Percentiles rank a stretch among this genome's conserved stretches.
These are phyloP conservation scores for Circinella minor DNA, from an alignment of 371 early-diverging fungal species.

Conservation along the genomic window DNA sequence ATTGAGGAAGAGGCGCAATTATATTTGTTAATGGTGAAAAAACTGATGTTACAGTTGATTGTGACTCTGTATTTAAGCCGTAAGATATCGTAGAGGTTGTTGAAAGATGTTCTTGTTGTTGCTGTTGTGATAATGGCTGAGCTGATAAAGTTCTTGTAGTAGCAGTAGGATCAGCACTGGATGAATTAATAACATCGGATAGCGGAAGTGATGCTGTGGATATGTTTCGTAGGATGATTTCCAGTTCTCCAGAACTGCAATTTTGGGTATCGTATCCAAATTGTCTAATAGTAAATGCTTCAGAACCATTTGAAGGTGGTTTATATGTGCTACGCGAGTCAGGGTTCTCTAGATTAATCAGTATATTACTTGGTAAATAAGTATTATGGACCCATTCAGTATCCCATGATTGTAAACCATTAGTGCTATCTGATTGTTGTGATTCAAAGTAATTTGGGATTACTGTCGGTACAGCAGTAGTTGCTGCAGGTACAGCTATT, in stretches of 20 bases:
- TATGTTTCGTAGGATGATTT: conserved; percentile 9
- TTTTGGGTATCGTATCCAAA: conserved; percentile 46
- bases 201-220: conserved; percentile 5
- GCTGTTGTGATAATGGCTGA: not conserved
- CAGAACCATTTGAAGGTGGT: conserved; percentile 19
- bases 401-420: conserved; percentile 2
- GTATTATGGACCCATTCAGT: not conserved
- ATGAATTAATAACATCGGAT: not conserved
- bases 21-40: not conserved
- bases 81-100: not conserved
- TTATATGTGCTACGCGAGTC: not conserved
- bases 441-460: too few relatives aligned
- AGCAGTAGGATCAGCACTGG: not conserved
- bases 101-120: not conserved
- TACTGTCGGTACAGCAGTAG: too few relatives aligned
- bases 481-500: not conserved
- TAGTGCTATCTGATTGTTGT: too few relatives aligned
- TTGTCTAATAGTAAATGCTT: conserved; percentile 50
- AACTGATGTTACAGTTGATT: not conserved
- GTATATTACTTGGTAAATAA: not conserved
- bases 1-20: not conserved
- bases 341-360: too few relatives aligned
- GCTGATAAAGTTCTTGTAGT: not conserved
- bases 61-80: not conserved
- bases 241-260: conserved; percentile 25